Percentiles rank a stretch among this genome's conserved stretches.
Evolutionary conservation across 129 eudicot species (phyloP).

Genomic region (Dittrichia graveolens): DNA sequence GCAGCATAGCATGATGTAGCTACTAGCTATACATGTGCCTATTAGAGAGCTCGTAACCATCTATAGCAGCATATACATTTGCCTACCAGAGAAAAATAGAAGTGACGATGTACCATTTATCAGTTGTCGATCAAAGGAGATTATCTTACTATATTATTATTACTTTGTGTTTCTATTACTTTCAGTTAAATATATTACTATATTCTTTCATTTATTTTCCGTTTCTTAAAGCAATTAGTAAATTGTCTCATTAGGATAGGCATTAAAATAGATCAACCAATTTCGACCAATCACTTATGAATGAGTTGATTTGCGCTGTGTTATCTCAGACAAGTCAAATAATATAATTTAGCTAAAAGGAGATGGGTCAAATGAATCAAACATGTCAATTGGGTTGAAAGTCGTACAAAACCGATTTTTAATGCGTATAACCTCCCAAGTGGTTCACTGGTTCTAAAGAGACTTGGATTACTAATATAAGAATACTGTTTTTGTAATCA

Average conservation of each 20-base stretch:
- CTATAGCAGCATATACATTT: not conserved
- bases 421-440: not conserved
- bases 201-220: no score
- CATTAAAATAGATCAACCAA: not conserved
- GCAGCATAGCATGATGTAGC: no score
- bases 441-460: not conserved
- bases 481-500: not conserved
- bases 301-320: not conserved
- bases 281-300: not conserved
- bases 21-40: no score
- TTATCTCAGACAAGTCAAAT: slow-evolving; percentile 2
- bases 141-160: no score
- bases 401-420: not conserved
- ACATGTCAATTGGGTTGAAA: not conserved
- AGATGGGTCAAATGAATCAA: slow-evolving; percentile 1
- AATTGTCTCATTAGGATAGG: not conserved
- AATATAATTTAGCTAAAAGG: not conserved
- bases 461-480: not conserved
- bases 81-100: slow-evolving; percentile 3
- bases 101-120: no score
- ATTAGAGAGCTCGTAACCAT: no score
- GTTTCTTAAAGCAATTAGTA: not conserved
- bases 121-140: no score
- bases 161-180: no score
- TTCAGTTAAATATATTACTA: no score